Evolutionary conservation across 805 yeast genomes (phyloP), one percentile per base, ranked within the genome.

Genomic region (Ogataea henricii): DNA sequence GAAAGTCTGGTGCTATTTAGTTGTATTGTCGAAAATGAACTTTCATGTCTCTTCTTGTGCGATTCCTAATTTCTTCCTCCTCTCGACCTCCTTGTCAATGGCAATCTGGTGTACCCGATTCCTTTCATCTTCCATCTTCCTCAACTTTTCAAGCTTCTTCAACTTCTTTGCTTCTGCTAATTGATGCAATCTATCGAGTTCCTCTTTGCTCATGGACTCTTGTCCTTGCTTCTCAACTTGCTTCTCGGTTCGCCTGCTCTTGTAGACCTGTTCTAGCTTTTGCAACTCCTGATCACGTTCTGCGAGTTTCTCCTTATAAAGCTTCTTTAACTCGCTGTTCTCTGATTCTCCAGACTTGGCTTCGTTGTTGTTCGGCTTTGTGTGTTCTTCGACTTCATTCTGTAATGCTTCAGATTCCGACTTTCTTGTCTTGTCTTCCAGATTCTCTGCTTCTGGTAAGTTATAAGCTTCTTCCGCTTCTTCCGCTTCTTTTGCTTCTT

Each of bases 171-270:
- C 56, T 37, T 57, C 65, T 27, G 59, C 64, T 46, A 49, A 47
- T 47, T 54, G 65, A 61, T 57, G 66, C 56, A 64, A 47, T 21
- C 62, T 60, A 43, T 65, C 66, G 35, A 65, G 52, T 56, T 69
- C 70, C 10, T 51, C 49, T 13, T 45, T 56, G 49, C 64, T 46
- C 16, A 55, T 56, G 47, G 44, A 34, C 39, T 52, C 44, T 34
- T 55, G 29, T 21, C 46, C 51, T 40, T 44, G 43, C 21, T 47
- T 49, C 35, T 49, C 57, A 13, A 47, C 25, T 33, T 53, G 53
- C 23, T 54, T 57, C 16, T 49, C 52, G n/a, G n/a, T n/a, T n/a
- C n/a, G n/a, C n/a, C n/a, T n/a, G n/a, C n/a, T n/a, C 40, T 55
- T 49, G 40, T 48, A 49, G 7, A 48, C 51, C 59, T 52, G 62